Conservation (phyloP, 1,139 yeast species). For the Kazachstania sp. region DNA sequence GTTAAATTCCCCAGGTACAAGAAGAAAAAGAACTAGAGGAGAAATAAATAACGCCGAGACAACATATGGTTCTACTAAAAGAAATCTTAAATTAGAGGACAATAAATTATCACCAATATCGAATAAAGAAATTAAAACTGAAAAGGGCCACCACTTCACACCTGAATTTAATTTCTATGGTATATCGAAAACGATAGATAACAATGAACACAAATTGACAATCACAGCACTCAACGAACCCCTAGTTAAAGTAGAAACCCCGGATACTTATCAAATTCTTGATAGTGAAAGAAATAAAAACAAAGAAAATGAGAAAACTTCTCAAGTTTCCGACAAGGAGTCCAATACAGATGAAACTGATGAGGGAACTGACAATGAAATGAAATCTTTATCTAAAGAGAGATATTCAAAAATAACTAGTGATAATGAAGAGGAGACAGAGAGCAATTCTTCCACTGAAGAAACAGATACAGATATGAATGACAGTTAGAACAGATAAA, state of each 20-base stretch:
- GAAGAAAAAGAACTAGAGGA: slow-evolving; percentile 7
- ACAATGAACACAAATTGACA: neutral
- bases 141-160: neutral
- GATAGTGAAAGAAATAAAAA: neutral
- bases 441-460: too few species aligned
- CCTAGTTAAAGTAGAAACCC: neutral
- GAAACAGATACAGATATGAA: too few species aligned
- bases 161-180: slow-evolving; percentile 4
- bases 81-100: neutral
- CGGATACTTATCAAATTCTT: neutral
- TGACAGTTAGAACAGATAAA: too few species aligned
- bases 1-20: slow-evolving; percentile 25
- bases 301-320: too few species aligned
- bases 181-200: neutral
- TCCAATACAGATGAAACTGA: too few species aligned
- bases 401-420: too few species aligned
- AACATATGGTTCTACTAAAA: neutral
- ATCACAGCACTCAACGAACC: neutral
- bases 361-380: too few species aligned
- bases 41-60: neutral
- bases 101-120: neutral
- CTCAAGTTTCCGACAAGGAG: too few species aligned
- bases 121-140: neutral
- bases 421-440: too few species aligned
- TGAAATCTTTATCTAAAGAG: too few species aligned